phyloP scores from a whole-genome alignment of 2,329 filamentous ascomycete genomes.

The Pestalotiopsis sp. region DNA sequence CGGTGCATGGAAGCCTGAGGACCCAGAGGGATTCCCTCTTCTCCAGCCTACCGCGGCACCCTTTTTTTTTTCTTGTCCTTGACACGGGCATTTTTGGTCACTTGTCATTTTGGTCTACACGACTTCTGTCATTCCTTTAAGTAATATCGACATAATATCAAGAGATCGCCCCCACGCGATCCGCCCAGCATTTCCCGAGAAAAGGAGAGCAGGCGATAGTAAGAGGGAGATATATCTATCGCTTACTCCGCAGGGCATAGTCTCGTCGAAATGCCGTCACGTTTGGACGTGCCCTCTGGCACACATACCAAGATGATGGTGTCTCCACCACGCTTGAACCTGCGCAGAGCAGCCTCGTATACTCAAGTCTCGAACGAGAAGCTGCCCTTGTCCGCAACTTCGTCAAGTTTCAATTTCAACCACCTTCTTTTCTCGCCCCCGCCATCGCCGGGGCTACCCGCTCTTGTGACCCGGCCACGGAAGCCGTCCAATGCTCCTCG shows the following conservation, averaged over 20 bases:
- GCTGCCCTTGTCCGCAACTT: slow-evolving; percentile 60
- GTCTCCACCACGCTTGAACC: slow-evolving; percentile 58
- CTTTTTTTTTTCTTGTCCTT: slow-evolving; percentile 1
- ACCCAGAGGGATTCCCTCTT: neutral
- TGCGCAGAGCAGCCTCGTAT: slow-evolving; percentile 62
- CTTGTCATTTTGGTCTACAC: slow-evolving; percentile 2
- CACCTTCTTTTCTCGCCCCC: slow-evolving; percentile 71
- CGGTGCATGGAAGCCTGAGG: neutral
- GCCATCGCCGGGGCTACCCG: slow-evolving; percentile 71
- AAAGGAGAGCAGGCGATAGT: too few relatives aligned
- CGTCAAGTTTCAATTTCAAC: slow-evolving; percentile 66
- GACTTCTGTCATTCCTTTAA: neutral
- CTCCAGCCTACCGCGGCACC: neutral
- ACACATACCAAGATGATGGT: slow-evolving; percentile 54
- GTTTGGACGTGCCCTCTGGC: slow-evolving; percentile 46
- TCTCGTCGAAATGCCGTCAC: slow-evolving; percentile 10
- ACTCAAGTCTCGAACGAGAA: slow-evolving; percentile 47
- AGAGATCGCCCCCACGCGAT: neutral
- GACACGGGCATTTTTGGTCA: neutral
- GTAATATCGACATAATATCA: neutral
- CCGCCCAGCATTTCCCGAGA: too few relatives aligned
- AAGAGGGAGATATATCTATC: too few relatives aligned
- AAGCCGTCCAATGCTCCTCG: slow-evolving; percentile 61
- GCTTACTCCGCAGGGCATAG: neutral
- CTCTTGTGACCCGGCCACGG: slow-evolving; percentile 65